Conservation (phyloP, 208 protist genomes). For the Herpetomonas tarakana region DNA sequence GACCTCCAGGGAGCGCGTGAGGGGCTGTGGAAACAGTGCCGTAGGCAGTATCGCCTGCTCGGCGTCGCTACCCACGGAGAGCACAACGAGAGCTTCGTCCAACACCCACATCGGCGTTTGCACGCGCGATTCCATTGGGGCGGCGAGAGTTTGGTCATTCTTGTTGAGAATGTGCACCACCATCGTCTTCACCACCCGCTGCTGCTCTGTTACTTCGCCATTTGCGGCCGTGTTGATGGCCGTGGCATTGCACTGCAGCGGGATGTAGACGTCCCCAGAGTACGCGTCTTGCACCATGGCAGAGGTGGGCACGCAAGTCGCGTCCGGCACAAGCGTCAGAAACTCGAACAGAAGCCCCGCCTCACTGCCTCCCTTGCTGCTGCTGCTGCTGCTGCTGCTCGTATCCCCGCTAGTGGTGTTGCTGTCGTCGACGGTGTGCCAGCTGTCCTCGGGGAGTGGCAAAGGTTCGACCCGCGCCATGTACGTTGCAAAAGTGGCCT, state of each 20-base stretch:
- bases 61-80: not conserved
- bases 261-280: not conserved
- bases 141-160: not conserved
- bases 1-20: slow-evolving; percentile 12
- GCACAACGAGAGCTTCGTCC: not conserved
- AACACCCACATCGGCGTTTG: not conserved
- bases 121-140: not conserved
- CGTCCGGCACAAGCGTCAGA: not conserved
- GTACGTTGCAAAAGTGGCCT: not conserved
- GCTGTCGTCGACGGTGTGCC: not conserved
- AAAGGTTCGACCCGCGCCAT: not conserved
- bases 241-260: not conserved
- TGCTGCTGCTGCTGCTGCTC: not conserved
- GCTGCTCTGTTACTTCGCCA: too few relatives aligned
- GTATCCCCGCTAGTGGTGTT: not conserved
- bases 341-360: not conserved
- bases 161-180: not conserved
- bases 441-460: too few relatives aligned
- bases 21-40: not conserved
- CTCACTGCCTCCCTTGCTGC: not conserved
- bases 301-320: not conserved
- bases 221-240: not conserved
- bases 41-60: not conserved
- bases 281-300: not conserved
- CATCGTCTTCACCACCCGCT: not conserved